Percentiles rank a stretch among this genome's conserved stretches.
phyloP scores from a whole-genome alignment of 2,329 filamentous ascomycete genomes.

The Neurospora sp. region DNA sequence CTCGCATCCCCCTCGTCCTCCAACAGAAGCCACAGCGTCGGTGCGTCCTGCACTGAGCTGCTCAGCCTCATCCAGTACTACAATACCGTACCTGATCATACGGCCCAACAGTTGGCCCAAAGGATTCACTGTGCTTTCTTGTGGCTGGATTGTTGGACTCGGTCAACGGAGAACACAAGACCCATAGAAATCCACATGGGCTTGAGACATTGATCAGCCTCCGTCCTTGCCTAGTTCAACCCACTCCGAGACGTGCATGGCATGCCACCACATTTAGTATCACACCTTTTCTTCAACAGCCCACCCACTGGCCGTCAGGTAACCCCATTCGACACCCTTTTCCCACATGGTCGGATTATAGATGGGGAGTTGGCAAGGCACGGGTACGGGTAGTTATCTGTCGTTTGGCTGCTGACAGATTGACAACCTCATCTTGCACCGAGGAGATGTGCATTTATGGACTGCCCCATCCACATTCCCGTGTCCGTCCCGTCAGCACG shows the following conservation, averaged over 20 bases:
- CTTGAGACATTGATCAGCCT: background rate
- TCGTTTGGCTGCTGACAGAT: background rate
- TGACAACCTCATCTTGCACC: background rate
- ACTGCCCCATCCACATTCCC: background rate
- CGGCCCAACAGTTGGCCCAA: background rate
- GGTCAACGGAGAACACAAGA: background rate
- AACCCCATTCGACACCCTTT: background rate
- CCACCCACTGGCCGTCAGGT: background rate
- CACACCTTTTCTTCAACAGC: background rate
- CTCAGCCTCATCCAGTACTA: background rate
- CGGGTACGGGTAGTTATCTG: background rate
- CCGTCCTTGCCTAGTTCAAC: background rate
- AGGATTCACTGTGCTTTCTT: background rate
- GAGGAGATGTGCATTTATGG: background rate
- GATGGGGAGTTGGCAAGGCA: background rate
- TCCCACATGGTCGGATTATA: background rate
- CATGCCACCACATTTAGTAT: background rate
- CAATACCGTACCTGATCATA: background rate
- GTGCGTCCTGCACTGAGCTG: background rate
- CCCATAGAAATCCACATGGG: background rate
- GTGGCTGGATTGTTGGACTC: background rate
- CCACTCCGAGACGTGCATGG: background rate
- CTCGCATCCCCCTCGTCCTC: background rate
- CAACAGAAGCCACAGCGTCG: background rate
- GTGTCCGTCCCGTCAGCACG: background rate